Conservation (phyloP, 371 early-diverging fungal genomes). For the Smittium mucronatum region DNA sequence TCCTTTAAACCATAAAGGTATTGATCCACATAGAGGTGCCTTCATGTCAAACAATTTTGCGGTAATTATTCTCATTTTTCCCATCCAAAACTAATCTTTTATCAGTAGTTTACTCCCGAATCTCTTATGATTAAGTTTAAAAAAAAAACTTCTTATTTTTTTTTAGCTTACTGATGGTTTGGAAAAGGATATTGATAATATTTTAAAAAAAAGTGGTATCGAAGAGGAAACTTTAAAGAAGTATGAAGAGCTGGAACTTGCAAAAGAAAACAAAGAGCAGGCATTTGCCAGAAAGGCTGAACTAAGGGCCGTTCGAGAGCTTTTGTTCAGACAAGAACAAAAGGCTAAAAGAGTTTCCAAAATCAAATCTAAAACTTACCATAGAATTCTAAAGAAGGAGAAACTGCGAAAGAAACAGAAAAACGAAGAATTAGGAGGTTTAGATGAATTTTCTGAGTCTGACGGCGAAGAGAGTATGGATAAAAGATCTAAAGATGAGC, state of each 20-base stretch:
- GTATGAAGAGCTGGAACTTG: constrained; percentile 71
- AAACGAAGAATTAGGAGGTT: constrained; percentile 34
- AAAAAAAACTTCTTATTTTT: neutral
- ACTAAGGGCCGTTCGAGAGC: constrained; percentile 76
- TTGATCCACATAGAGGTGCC: constrained; percentile 8
- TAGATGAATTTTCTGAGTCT: constrained; percentile 56
- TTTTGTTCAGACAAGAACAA: constrained; percentile 84
- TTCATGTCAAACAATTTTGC: neutral
- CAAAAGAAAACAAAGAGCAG: constrained; percentile 66
- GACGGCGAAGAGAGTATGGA: constrained; percentile 36
- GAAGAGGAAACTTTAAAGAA: constrained; percentile 59
- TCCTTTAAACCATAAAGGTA: constrained; percentile 36
- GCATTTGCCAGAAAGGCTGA: constrained; percentile 55
- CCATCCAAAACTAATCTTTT: too few relatives aligned
- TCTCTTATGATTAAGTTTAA: too few relatives aligned
- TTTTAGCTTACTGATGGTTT: constrained; percentile 43
- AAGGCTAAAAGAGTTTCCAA: constrained; percentile 86
- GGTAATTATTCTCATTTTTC: neutral
- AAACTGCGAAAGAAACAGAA: constrained; percentile 33
- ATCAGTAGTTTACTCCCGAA: too few relatives aligned
- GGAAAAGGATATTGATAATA: constrained; percentile 62
- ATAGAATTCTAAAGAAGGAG: constrained; percentile 63
- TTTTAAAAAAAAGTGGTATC: constrained; percentile 55
- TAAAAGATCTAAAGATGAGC: constrained; percentile 51
- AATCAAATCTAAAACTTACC: constrained; percentile 91